Evolutionary conservation across 116 monocot species (phyloP), one percentile per base, ranked within the genome.

Genomic region (Iris pallida): DNA sequence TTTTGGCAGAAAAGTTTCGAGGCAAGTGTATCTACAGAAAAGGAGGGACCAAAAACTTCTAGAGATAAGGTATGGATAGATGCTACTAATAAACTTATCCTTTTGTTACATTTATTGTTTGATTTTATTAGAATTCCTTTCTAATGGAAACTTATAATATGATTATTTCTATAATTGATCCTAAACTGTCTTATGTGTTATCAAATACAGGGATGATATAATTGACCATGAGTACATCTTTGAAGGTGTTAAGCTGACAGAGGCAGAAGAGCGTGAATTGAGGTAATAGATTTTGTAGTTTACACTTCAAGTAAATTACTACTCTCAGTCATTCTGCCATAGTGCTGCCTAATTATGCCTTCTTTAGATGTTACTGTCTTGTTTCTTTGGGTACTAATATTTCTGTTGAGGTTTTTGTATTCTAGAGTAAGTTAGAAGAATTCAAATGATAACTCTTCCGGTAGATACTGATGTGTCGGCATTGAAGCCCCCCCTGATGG

Each of bases 21-120:
- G 96, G 80, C 89, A 91, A 68, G 82, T 82, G 57, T 96, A 96
- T 79, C 57, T 92, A 47, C 84, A 92, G 78, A 89, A 96, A 77
- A 81, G 96, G 57, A 81, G 80, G 71, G 87, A 89, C 46, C 77
- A 96, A 74, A 96, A 96, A 71, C 84, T 96, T 77, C 61, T 78
- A 51, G 91, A 95, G 69, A 62, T 95, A 51, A 72, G 83, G 96
- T 96, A 79, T 30, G 74, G 30, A 3, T 30, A 30, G 6, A 15
- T 7, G 62, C 6, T 45, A 8, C 40, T 45, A 48, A 9, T 45
- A 45, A 47, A 16, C 30, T 63, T 30, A 30, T 72, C 42, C 51
- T 8, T 61, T 42, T 45, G 6, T 15, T 17, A 71, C 13, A 15
- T 56, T 42, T 42, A 42, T 61, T 61, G n/a, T 14, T 52, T 5